Evolutionary conservation across 805 yeast genomes (phyloP).

Genomic region (Yamadazyma olivae): DNA sequence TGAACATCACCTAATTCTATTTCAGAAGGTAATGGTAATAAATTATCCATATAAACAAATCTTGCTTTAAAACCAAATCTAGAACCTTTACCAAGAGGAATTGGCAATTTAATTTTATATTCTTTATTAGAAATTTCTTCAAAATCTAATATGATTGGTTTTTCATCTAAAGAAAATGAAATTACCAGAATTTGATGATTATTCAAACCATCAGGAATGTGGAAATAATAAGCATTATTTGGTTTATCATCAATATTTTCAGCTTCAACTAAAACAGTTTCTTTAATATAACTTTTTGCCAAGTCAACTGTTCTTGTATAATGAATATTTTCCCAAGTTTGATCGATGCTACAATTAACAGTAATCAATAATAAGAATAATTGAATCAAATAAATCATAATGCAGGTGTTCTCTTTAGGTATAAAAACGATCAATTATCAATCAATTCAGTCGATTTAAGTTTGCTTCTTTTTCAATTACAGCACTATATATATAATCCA

Average conservation of each 20-base stretch:
- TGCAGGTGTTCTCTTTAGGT: not conserved
- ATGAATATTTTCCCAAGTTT: slow-evolving; percentile 54
- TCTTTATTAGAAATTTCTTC: slow-evolving; percentile 15
- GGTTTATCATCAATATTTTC: slow-evolving; percentile 59
- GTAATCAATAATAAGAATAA: not conserved
- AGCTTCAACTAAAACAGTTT: slow-evolving; percentile 51
- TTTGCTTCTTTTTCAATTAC: no score
- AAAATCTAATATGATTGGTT: slow-evolving; percentile 6
- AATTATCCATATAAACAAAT: slow-evolving; percentile 43
- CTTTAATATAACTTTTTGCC: slow-evolving; percentile 62
- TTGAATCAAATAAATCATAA: not conserved
- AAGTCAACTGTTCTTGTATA: slow-evolving; percentile 62
- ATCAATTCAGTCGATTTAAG: not conserved
- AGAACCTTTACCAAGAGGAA: slow-evolving; percentile 65
- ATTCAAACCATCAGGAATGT: slow-evolving; percentile 51
- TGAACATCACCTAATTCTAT: slow-evolving; percentile 62
- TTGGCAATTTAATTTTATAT: slow-evolving; percentile 47
- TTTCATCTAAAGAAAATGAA: slow-evolving; percentile 32
- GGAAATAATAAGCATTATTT: slow-evolving; percentile 51
- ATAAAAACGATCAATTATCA: not conserved
- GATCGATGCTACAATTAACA: slow-evolving; percentile 1
- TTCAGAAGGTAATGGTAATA: slow-evolving; percentile 62
- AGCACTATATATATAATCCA: no score
- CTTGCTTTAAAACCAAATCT: slow-evolving; percentile 47
- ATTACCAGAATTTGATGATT: slow-evolving; percentile 40